These are phyloP conservation scores for Dalbergia cochinchinensis DNA, from an alignment of 306 rosid species.

Conservation along the genomic window DNA sequence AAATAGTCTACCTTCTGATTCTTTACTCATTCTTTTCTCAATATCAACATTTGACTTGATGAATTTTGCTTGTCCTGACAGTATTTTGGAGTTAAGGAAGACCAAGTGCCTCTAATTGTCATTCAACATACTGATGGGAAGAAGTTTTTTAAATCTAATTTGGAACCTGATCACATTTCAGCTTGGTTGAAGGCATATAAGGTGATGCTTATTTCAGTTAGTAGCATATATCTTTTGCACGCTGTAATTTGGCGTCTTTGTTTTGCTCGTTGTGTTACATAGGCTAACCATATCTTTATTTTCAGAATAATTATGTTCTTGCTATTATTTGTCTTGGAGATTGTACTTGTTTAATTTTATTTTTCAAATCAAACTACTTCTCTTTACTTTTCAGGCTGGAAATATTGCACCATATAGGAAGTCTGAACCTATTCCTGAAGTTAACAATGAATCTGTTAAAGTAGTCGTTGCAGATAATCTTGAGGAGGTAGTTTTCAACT, in stretches of 20 bases:
- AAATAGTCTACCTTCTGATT: not conserved
- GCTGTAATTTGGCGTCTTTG: not conserved
- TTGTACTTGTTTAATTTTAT: not conserved
- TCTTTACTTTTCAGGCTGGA: slow-evolving; percentile 68
- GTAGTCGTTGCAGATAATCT: slow-evolving; percentile 80
- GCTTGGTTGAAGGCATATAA: slow-evolving; percentile 83
- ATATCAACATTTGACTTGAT: slow-evolving; percentile 35
- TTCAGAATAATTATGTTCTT: not conserved
- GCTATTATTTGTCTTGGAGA: not conserved
- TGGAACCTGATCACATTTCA: slow-evolving; percentile 71
- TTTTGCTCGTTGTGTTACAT: not conserved
- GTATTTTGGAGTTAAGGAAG: slow-evolving; percentile 81
- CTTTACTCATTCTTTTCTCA: slow-evolving; percentile 1
- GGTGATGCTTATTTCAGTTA: slow-evolving; percentile 54
- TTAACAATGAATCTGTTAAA: slow-evolving; percentile 77
- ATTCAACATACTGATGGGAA: slow-evolving; percentile 64
- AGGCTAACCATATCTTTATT: not conserved
- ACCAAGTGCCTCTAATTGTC: slow-evolving; percentile 77
- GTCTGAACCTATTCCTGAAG: slow-evolving; percentile 83
- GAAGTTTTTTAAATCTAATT: slow-evolving; percentile 67
- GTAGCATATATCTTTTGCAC: not conserved
- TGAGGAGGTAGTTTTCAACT: slow-evolving; percentile 67
- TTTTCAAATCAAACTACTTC: slow-evolving; percentile 16
- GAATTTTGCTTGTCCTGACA: slow-evolving; percentile 43
- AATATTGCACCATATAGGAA: slow-evolving; percentile 60